These are phyloP conservation scores for Triticum dicoccoides DNA, from an alignment of 176 grass and related monocot genomes.

Conservation along the genomic window DNA sequence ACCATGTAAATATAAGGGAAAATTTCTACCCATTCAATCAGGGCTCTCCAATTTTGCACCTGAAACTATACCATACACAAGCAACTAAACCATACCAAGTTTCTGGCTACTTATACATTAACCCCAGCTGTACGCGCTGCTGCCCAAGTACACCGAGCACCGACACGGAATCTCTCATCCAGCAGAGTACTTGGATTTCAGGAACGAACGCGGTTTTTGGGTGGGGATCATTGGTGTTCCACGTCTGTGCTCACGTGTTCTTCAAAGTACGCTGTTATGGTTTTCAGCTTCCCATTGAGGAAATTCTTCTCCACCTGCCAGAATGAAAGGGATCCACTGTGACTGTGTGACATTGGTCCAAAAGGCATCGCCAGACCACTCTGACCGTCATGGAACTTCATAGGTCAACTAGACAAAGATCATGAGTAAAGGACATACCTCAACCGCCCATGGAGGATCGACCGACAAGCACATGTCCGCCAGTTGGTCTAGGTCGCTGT, in stretches of 20 bases:
- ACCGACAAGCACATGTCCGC: conserved; percentile 70
- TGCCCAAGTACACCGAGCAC: not conserved
- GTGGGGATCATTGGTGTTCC: not conserved
- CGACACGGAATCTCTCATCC: not conserved
- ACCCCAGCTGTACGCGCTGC: not conserved
- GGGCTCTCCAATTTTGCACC: too few species aligned
- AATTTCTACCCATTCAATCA: too few species aligned
- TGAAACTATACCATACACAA: too few species aligned
- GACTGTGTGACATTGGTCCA: not conserved
- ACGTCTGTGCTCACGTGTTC: not conserved
- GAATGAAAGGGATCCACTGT: conserved; percentile 3
- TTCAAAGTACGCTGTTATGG: conserved; percentile 83
- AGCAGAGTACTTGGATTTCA: not conserved
- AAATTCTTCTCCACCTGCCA: conserved; percentile 92
- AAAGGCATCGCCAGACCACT: not conserved
- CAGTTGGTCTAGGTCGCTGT: conserved; percentile 71
- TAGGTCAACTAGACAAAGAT: not conserved
- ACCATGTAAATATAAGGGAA: too few species aligned
- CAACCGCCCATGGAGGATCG: conserved; percentile 78
- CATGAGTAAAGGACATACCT: conserved; percentile 41
- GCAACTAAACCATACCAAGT: not conserved
- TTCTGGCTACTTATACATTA: not conserved
- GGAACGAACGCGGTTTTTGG: not conserved
- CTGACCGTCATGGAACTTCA: not conserved
- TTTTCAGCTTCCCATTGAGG: conserved; percentile 89